phyloP scores from a whole-genome alignment of 1,284 basidiomycete genomes.

The Inonotus obliquus region DNA sequence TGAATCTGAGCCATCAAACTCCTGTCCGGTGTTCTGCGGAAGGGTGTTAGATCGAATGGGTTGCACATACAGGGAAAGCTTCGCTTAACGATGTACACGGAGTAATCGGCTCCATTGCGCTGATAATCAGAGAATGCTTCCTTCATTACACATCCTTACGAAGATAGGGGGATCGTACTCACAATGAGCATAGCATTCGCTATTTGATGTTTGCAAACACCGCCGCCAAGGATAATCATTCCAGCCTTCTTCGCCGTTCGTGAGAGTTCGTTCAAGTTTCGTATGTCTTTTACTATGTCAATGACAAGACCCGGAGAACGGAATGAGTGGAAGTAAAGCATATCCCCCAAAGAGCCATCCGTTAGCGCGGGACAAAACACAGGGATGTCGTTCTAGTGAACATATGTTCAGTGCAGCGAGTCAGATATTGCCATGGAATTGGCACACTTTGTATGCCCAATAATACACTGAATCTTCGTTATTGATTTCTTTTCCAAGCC shows the following conservation, averaged over 20 bases:
- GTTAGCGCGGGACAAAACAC: conserved; percentile 99
- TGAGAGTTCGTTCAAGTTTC: conserved; percentile 86
- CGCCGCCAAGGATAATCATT: conserved; percentile 97
- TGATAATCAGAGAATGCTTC: conserved; percentile 29
- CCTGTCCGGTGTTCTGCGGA: conserved; percentile 90
- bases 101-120: conserved; percentile 97
- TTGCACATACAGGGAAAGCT: background rate
- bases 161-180: conserved; percentile 25
- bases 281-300: conserved; percentile 95
- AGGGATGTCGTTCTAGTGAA: conserved; percentile 87
- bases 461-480: conserved; percentile 98
- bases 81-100: conserved; percentile 82
- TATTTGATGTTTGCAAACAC: conserved; percentile 99
- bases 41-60: conserved; percentile 9
- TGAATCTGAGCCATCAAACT: conserved; percentile 98
- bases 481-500: conserved; percentile 94
- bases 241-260: conserved; percentile 91
- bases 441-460: conserved; percentile 92
- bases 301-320: conserved; percentile 83
- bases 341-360: conserved; percentile 96
- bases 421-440: conserved; percentile 16
- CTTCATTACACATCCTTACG: background rate
- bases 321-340: conserved; percentile 99
- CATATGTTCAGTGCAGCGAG: conserved; percentile 27
- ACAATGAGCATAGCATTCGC: conserved; percentile 99